phyloP scores from a whole-genome alignment of 331 rosid genomes.

The Pyrus hybrid region DNA sequence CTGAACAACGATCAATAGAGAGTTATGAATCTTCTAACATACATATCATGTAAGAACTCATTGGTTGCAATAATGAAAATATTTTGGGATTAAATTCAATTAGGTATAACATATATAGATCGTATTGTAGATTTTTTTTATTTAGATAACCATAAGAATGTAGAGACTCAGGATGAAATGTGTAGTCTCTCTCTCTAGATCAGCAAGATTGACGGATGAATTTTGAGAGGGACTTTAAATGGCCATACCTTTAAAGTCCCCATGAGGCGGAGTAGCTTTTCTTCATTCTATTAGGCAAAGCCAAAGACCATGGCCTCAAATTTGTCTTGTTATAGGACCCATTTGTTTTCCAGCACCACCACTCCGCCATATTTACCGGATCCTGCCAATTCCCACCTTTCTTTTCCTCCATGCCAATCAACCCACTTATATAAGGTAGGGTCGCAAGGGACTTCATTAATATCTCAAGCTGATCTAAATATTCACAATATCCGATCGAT shows the following conservation, averaged over 20 bases:
- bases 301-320: slow-evolving; percentile 43
- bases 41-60: too few species aligned
- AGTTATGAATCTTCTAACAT: too few species aligned
- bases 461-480: not conserved
- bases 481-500: not conserved
- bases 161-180: too few species aligned
- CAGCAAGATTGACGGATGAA: too few species aligned
- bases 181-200: too few species aligned
- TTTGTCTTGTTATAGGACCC: slow-evolving; percentile 49
- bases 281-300: slow-evolving; percentile 16
- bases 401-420: not conserved
- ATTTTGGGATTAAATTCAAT: too few species aligned
- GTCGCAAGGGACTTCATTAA: not conserved
- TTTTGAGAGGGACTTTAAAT: not conserved
- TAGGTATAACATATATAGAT: too few species aligned
- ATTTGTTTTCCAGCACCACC: not conserved
- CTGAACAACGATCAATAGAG: too few species aligned
- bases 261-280: slow-evolving; percentile 47
- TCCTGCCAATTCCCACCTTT: slow-evolving; percentile 44
- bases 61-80: too few species aligned
- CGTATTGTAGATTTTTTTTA: too few species aligned
- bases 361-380: slow-evolving; percentile 51
- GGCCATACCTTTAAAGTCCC: slow-evolving; percentile 31
- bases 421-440: not conserved
- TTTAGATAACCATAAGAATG: too few species aligned